Base-by-base conservation (phyloP, 768 basidiomycete genomes). In the Serendipita sp. region DNA sequence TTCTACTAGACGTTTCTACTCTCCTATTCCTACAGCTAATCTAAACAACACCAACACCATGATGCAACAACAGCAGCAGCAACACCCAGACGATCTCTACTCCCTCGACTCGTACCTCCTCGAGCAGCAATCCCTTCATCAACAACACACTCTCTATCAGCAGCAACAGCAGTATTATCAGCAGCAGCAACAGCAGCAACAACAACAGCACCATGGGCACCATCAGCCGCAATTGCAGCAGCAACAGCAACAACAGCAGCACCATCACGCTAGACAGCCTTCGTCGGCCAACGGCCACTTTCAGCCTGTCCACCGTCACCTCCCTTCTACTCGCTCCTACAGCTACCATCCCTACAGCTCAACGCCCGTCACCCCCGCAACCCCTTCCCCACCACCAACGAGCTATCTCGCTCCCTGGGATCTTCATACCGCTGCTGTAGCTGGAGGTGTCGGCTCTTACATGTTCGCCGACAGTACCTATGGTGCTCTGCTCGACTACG, bases 331-430 rank as follows among this genome's bases (percentile, higher is more conserved):
- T 52, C 48, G 18, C 18, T 31, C 48, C 18, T 60, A 60, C 34
- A 34, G 55, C 55, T 60, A 60, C 27, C 55, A 60, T 27, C 18
- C 18, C n/a, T 60, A 60, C 31, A 40, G 37, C 37, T 40, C 37
- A 40, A 40, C 37, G 37, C 37, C 37, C 37, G 37, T 40, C 6
- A 40, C 37, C 6, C 37, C 37, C 37, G 55, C 55, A n/a, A 34
- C 55, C 16, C 23, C 55, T 31, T 23, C 55, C 8, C 55, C 55
- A 11, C 10, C 16, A 23, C 16, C 34, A 23, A n/a, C 55, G 16
- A 34, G 55, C 23, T 60, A 60, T 34, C 23, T 60, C 27, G 55
- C 55, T 27, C 55, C 55, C n/a, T 60, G 55, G 55, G 55, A 60
- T 10, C 15, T 53, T 11, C 52, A 53, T 8, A 23, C 23, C 23